A percentile compares a stretch with the other conserved stretches of the same genome.
Conservation (phyloP, 805 yeast species). For the Candida multigemmis region DNA sequence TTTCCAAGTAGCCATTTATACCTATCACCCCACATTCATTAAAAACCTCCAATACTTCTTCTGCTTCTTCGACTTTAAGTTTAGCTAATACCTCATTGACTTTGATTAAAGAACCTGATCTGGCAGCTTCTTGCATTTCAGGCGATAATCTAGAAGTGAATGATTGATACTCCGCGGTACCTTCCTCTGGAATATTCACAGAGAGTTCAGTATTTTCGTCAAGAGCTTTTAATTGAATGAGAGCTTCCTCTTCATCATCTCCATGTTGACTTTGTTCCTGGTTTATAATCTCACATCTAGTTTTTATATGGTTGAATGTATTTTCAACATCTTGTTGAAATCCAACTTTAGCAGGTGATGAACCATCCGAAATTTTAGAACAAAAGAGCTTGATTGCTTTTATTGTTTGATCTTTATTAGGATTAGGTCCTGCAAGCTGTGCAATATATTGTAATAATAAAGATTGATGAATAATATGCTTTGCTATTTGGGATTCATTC, state of each 20-base stretch:
- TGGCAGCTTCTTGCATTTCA: conserved; percentile 68
- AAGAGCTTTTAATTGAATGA: conserved; percentile 79
- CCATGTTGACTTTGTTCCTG: conserved; percentile 33
- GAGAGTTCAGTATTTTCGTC: conserved; percentile 75
- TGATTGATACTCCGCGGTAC: conserved; percentile 45
- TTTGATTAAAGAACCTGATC: conserved; percentile 59
- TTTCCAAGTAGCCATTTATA: conserved; percentile 65
- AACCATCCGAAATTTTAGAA: conserved; percentile 43
- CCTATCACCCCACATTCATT: conserved; percentile 80
- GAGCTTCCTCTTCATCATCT: conserved; percentile 50
- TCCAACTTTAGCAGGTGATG: conserved; percentile 57
- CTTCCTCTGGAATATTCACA: conserved; percentile 57
- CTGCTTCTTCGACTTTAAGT: conserved; percentile 73
- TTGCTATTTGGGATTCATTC: conserved; percentile 45
- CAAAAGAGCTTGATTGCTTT: conserved; percentile 58
- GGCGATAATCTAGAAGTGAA: conserved; percentile 48
- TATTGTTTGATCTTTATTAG: conserved; percentile 19
- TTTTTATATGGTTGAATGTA: conserved; percentile 67
- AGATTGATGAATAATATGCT: conserved; percentile 70
- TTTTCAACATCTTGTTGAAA: conserved; percentile 65
- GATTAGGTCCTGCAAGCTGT: conserved; percentile 28
- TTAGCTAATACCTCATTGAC: conserved; percentile 76
- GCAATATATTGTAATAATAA: conserved; percentile 67
- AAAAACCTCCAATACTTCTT: conserved; percentile 59
- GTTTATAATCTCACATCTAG: conserved; percentile 61